Evolutionary conservation across 768 basidiomycete species (phyloP).

Genomic region (Peribolospora baueri): DNA sequence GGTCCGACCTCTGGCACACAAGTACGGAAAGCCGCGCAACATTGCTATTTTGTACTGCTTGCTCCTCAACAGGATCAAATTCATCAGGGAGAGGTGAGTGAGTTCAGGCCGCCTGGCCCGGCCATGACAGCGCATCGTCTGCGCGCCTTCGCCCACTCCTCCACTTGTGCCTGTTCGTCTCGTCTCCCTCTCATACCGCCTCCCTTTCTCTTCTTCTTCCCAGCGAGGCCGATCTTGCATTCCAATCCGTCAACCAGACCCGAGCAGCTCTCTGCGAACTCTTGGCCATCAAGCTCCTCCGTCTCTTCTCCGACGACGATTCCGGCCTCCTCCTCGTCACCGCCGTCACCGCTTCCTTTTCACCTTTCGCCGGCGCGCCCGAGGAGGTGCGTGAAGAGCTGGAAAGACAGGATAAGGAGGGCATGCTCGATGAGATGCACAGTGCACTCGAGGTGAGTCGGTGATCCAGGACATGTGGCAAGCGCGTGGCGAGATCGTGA

Average conservation of each 20-base stretch:
- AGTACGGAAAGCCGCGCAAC: too few species aligned
- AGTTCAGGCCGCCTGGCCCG: too few species aligned
- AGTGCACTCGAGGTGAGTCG: slow-evolving; percentile 60
- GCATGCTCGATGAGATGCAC: slow-evolving; percentile 40
- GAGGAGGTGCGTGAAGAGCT: slow-evolving; percentile 40
- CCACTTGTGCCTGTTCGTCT: too few species aligned
- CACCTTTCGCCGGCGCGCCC: slow-evolving; percentile 54
- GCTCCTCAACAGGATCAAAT: too few species aligned
- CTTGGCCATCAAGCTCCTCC: slow-evolving; percentile 63
- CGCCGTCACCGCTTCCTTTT: slow-evolving; percentile 60
- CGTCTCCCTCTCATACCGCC: too few species aligned
- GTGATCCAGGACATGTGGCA: not conserved
- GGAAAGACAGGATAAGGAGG: slow-evolving; percentile 31
- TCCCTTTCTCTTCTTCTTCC: too few species aligned
- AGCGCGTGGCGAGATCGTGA: slow-evolving; percentile 9
- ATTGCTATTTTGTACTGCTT: too few species aligned
- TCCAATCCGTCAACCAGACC: slow-evolving; percentile 30
- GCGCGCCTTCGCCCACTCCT: too few species aligned
- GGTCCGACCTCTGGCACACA: too few species aligned
- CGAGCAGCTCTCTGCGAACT: slow-evolving; percentile 67
- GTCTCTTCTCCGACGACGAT: slow-evolving; percentile 34
- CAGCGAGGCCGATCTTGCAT: too few species aligned
- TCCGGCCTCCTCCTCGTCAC: slow-evolving; percentile 39
- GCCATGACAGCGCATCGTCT: too few species aligned
- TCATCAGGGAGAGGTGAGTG: too few species aligned